phyloP scores from a whole-genome alignment of 495 filamentous ascomycete genomes.

The Neurospora intermedia region DNA sequence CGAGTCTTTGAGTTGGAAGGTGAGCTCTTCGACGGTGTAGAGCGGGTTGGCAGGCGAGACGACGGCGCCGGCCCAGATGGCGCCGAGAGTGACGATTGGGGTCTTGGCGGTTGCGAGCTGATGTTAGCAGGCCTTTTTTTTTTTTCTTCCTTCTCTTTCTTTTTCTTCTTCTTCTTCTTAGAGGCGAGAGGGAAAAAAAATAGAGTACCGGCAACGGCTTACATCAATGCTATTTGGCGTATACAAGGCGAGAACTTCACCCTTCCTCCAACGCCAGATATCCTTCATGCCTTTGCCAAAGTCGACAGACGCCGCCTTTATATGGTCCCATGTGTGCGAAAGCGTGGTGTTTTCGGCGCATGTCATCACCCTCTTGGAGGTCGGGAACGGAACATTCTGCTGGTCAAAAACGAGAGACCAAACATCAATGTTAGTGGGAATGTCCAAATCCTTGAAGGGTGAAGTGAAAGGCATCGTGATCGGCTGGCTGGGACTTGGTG shows the following conservation, averaged over 20 bases:
- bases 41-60: slow-evolving; percentile 77
- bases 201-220: not conserved
- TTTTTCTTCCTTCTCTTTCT: not conserved
- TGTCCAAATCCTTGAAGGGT: slow-evolving; percentile 43
- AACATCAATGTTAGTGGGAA: slow-evolving; percentile 55
- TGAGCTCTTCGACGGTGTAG: slow-evolving; percentile 78
- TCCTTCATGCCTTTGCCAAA: slow-evolving; percentile 72
- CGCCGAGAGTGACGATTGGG: slow-evolving; percentile 65
- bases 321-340: slow-evolving; percentile 61
- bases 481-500: not conserved
- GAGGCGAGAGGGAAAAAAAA: too few relatives aligned
- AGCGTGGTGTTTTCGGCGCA: slow-evolving; percentile 59
- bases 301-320: slow-evolving; percentile 52
- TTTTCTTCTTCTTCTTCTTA: not conserved
- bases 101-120: slow-evolving; percentile 29
- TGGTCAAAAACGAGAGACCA: slow-evolving; percentile 60
- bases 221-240: slow-evolving; percentile 58
- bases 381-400: slow-evolving; percentile 7
- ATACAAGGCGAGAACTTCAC: slow-evolving; percentile 61
- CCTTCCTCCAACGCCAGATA: slow-evolving; percentile 66
- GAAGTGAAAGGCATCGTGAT: slow-evolving; percentile 45
- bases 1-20: slow-evolving; percentile 77
- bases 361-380: slow-evolving; percentile 54
- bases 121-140: not conserved
- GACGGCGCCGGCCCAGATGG: slow-evolving; percentile 74